Conservation (phyloP, 345 rosid genomes). For the Lenwebbia sp. region DNA sequence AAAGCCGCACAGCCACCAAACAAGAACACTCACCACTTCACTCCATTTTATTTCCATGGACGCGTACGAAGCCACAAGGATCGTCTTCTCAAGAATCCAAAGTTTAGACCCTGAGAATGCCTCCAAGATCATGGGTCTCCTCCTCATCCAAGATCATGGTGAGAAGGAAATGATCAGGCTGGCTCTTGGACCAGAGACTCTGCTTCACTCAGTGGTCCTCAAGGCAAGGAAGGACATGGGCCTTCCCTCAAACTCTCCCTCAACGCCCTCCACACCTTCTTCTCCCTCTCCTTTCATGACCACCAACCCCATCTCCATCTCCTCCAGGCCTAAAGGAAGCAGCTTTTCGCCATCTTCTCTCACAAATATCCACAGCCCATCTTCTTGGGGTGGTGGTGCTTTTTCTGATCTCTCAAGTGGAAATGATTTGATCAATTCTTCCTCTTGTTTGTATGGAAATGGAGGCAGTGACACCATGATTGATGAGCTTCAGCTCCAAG, state of each 20-base stretch:
- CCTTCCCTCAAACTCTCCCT: constrained; percentile 32
- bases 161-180: constrained; percentile 92
- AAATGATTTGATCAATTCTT: constrained; percentile 16
- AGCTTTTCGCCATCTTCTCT: constrained; percentile 21
- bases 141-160: constrained; percentile 86
- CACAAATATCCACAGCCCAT: constrained; percentile 20
- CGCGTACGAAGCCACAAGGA: constrained; percentile 83
- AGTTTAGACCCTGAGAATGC: constrained; percentile 78
- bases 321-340: constrained; percentile 11
- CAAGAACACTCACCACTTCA: neutral
- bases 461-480: constrained; percentile 11
- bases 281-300: constrained; percentile 33
- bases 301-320: constrained; percentile 16
- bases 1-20: constrained; percentile 7
- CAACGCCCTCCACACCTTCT: constrained; percentile 35
- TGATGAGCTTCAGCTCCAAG: constrained; percentile 61
- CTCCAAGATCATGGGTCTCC: constrained; percentile 88
- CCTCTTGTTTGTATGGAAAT: constrained; percentile 51
- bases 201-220: constrained; percentile 58
- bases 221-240: constrained; percentile 68
- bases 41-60: constrained; percentile 34
- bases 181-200: constrained; percentile 81
- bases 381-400: constrained; percentile 26
- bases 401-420: constrained; percentile 21
- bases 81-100: constrained; percentile 78